These are phyloP conservation scores for Boletus mariae DNA, from an alignment of 1,284 basidiomycete species.

Conservation along the genomic window DNA sequence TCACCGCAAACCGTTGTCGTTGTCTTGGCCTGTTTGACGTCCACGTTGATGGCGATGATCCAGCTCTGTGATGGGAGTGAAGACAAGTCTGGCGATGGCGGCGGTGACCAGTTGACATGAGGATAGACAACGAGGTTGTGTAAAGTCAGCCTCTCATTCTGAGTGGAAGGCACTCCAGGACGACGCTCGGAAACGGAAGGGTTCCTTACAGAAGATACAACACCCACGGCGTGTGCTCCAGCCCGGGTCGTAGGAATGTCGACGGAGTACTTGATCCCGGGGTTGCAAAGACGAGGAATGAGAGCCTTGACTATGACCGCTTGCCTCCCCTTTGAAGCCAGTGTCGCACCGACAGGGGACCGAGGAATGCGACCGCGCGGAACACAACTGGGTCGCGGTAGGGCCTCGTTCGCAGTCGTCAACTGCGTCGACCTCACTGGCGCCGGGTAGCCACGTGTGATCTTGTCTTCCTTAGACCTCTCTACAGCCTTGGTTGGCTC, in stretches of 20 bases:
- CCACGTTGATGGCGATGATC: not conserved
- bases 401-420: not conserved
- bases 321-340: not conserved
- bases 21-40: not conserved
- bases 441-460: too few relatives aligned
- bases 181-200: not conserved
- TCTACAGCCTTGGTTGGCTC: not conserved
- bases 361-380: not conserved
- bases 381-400: constrained; percentile 4
- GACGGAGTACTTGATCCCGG: not conserved
- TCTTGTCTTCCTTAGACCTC: not conserved
- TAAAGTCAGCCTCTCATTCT: not conserved
- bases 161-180: not conserved
- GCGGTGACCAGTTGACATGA: not conserved
- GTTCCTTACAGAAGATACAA: not conserved
- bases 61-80: constrained; percentile 8
- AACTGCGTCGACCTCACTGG: not conserved
- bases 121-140: not conserved
- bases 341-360: not conserved
- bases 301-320: not conserved
- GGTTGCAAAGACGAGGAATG: not conserved
- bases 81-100: not conserved
- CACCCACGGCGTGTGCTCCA: not conserved
- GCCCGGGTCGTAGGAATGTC: not conserved
- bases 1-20: not conserved